phyloP scores from a whole-genome alignment of 345 rosid genomes.

The Moricandia arvensis region DNA sequence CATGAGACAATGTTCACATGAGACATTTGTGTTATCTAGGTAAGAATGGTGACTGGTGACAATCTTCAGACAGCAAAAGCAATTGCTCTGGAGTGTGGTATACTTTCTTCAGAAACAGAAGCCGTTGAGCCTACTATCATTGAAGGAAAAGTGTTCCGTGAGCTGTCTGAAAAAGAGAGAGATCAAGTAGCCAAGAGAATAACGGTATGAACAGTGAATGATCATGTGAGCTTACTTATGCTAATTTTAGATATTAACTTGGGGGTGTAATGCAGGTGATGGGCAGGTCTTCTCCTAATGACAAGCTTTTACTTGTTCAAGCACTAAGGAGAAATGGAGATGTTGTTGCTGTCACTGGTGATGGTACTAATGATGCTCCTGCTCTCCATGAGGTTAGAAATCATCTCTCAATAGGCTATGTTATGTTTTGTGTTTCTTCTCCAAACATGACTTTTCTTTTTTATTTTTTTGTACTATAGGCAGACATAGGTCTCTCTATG shows the following conservation, averaged over 20 bases:
- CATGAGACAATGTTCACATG: not conserved
- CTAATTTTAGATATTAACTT: not conserved
- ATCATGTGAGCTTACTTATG: slow-evolving; percentile 23
- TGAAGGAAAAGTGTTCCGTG: slow-evolving; percentile 89
- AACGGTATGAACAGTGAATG: slow-evolving; percentile 48
- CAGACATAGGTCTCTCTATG: slow-evolving; percentile 96
- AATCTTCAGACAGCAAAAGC: slow-evolving; percentile 96
- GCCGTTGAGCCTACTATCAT: slow-evolving; percentile 59
- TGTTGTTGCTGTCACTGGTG: slow-evolving; percentile 99
- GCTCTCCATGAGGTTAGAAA: slow-evolving; percentile 92
- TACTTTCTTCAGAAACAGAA: slow-evolving; percentile 60
- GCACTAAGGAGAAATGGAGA: slow-evolving; percentile 87
- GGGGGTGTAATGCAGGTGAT: slow-evolving; percentile 63
- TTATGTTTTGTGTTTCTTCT: slow-evolving; percentile 15
- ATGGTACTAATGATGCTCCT: slow-evolving; percentile 99
- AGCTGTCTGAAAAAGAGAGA: slow-evolving; percentile 75
- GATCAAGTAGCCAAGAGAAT: slow-evolving; percentile 73
- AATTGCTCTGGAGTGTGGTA: slow-evolving; percentile 95
- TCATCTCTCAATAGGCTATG: not conserved
- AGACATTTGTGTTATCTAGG: slow-evolving; percentile 43
- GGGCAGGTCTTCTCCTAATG: slow-evolving; percentile 94
- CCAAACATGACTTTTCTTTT: slow-evolving; percentile 25
- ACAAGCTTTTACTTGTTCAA: slow-evolving; percentile 97
- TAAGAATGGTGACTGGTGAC: slow-evolving; percentile 98
- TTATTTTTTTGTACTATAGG: slow-evolving; percentile 48